These are phyloP conservation scores for Xanthoparmelia taractica DNA, from an alignment of 495 filamentous ascomycete genomes.

Conservation along the genomic window DNA sequence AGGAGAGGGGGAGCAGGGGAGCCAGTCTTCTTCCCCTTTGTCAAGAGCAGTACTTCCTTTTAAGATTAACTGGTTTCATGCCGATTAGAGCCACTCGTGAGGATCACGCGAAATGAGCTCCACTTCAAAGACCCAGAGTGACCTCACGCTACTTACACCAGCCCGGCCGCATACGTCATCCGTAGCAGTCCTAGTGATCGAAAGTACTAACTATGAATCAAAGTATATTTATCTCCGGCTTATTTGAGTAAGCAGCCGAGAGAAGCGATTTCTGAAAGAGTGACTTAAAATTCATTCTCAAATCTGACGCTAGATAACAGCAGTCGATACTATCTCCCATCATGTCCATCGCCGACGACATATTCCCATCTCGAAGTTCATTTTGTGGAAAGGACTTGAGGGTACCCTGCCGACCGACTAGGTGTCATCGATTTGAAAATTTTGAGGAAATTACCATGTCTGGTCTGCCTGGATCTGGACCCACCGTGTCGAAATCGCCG, in stretches of 20 bases:
- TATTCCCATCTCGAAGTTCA: slow-evolving; percentile 31
- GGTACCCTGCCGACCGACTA: slow-evolving; percentile 10
- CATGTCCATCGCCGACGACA: slow-evolving; percentile 30
- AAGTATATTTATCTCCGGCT: too few species aligned
- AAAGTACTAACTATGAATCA: too few species aligned
- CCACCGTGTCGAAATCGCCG: too few species aligned
- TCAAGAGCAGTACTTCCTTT: too few species aligned
- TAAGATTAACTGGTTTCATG: too few species aligned
- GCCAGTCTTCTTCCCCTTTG: too few species aligned
- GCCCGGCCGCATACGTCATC: not conserved
- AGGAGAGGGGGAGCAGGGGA: too few species aligned
- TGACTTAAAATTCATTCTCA: slow-evolving; percentile 27
- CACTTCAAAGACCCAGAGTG: slow-evolving; percentile 31
- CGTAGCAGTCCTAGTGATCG: too few species aligned
- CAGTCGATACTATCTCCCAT: slow-evolving; percentile 31
- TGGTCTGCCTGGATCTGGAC: not conserved
- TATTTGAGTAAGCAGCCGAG: slow-evolving; percentile 38
- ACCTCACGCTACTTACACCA: not conserved
- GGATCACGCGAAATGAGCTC: slow-evolving; percentile 50
- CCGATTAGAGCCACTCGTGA: slow-evolving; percentile 50
- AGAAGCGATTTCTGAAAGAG: slow-evolving; percentile 14
- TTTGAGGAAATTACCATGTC: slow-evolving; percentile 26
- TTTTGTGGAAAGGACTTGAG: slow-evolving; percentile 23
- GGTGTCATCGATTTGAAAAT: slow-evolving; percentile 14
- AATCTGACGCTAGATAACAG: slow-evolving; percentile 24